Conservation (phyloP, 495 filamentous ascomycete genomes). For the Pseudoneurospora amorphoporcata region DNA sequence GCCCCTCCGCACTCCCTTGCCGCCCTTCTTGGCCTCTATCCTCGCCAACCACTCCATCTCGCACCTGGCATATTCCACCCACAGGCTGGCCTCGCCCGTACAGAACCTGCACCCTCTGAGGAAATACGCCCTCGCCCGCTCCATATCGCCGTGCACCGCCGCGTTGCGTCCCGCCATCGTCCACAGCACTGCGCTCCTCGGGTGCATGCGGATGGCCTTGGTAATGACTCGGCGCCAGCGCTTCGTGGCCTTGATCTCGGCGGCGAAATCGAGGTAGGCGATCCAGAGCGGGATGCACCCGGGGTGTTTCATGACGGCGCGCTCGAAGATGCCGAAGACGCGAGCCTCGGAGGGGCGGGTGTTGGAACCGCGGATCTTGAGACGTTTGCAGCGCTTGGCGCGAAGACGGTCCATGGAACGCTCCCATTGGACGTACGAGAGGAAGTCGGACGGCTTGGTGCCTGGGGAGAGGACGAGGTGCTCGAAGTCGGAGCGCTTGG, state of each 20-base stretch:
- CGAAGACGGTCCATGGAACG: slow-evolving; percentile 78
- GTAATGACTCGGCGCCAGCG: slow-evolving; percentile 71
- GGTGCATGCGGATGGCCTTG: slow-evolving; percentile 70
- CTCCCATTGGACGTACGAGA: slow-evolving; percentile 82
- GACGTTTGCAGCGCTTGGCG: slow-evolving; percentile 66
- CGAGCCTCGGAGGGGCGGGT: slow-evolving; percentile 62
- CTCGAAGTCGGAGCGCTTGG: slow-evolving; percentile 87
- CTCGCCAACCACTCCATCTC: slow-evolving; percentile 87
- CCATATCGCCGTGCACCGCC: slow-evolving; percentile 75
- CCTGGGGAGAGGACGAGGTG: slow-evolving; percentile 78
- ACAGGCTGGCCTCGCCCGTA: slow-evolving; percentile 56
- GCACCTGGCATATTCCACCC: slow-evolving; percentile 83
- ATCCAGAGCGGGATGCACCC: slow-evolving; percentile 81
- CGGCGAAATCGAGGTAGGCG: slow-evolving; percentile 77
- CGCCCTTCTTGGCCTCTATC: slow-evolving; percentile 59
- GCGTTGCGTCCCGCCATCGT: slow-evolving; percentile 70
- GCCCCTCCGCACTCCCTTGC: slow-evolving; percentile 42
- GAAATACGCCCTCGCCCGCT: slow-evolving; percentile 64
- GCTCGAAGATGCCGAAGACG: slow-evolving; percentile 81
- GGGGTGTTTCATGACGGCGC: slow-evolving; percentile 75
- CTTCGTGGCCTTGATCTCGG: slow-evolving; percentile 64
- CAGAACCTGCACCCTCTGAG: slow-evolving; percentile 88
- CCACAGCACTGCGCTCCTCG: slow-evolving; percentile 77
- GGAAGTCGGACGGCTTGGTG: slow-evolving; percentile 63
- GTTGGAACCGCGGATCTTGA: slow-evolving; percentile 55